Evolutionary conservation across 129 eudicot species (phyloP).

Genomic region (Tagetes erecta): DNA sequence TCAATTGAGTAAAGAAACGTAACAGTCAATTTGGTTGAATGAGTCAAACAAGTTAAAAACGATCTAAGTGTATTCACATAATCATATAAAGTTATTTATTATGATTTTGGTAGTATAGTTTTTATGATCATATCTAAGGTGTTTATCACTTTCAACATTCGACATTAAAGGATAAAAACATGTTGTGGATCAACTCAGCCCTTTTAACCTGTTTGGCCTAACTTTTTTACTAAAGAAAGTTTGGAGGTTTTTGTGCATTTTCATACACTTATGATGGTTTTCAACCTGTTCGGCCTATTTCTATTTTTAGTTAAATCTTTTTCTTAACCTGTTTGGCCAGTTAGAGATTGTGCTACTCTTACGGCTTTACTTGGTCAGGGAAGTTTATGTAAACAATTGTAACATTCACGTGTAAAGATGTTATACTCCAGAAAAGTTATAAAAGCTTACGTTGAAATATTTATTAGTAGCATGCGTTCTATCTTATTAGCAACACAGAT

Average conservation of each 20-base stretch:
- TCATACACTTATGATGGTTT: neutral
- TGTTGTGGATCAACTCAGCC: neutral
- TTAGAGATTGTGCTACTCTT: neutral
- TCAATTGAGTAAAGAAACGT: neutral
- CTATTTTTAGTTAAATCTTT: neutral
- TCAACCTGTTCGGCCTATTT: neutral
- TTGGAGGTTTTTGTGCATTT: neutral
- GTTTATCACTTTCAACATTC: neutral
- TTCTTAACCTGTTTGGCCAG: neutral
- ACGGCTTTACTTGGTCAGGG: neutral
- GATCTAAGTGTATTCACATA: neutral
- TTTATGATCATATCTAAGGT: neutral
- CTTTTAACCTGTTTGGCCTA: neutral
- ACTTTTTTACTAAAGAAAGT: neutral
- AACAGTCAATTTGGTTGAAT: neutral
- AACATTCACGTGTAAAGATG: constrained; percentile 15
- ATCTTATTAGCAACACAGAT: neutral
- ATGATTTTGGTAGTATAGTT: neutral
- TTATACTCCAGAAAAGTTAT: neutral
- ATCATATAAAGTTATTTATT: neutral
- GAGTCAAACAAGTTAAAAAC: neutral
- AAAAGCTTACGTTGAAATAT: constrained; percentile 1
- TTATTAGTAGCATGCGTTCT: neutral
- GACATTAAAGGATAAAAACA: neutral
- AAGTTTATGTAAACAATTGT: neutral